Conservation (phyloP, 768 basidiomycete genomes). For the Pleurotus citrinopileatus region DNA sequence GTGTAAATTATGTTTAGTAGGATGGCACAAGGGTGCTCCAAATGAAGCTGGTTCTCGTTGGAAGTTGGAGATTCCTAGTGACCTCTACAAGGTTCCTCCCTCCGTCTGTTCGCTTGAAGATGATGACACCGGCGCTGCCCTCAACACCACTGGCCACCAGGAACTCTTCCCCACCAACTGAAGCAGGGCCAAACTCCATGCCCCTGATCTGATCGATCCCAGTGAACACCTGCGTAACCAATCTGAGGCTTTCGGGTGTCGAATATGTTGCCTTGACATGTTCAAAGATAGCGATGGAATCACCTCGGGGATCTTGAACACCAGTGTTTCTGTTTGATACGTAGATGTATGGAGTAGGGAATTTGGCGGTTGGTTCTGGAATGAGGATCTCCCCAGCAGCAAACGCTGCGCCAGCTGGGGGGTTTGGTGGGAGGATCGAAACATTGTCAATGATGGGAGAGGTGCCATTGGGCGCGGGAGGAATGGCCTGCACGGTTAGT, state of each 20-base stretch:
- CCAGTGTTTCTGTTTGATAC: conserved; percentile 64
- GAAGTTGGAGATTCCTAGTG: conserved; percentile 46
- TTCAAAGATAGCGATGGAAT: conserved; percentile 63
- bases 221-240: conserved; percentile 54
- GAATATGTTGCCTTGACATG: conserved; percentile 23
- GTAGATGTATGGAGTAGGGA: conserved; percentile 57
- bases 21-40: conserved; percentile 27
- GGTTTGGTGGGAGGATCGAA: conserved; percentile 47
- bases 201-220: conserved; percentile 63
- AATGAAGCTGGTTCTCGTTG: conserved; percentile 51
- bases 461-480: conserved; percentile 48
- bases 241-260: conserved; percentile 22
- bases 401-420: conserved; percentile 34
- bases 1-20: neutral
- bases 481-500: conserved; percentile 56
- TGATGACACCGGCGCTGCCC: conserved; percentile 50
- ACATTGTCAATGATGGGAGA: conserved; percentile 45
- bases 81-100: conserved; percentile 50
- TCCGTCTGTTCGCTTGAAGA: conserved; percentile 49
- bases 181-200: conserved; percentile 54
- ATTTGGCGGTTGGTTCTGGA: conserved; percentile 41
- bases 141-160: conserved; percentile 51
- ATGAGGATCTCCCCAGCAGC: conserved; percentile 66
- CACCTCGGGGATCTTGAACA: conserved; percentile 46
- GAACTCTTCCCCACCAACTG: conserved; percentile 45